A percentile compares a stretch with the other conserved stretches of the same genome.
Evolutionary conservation across 2,329 filamentous ascomycete genomes (phyloP).

Genomic region (Colletotrichum theobromicola): DNA sequence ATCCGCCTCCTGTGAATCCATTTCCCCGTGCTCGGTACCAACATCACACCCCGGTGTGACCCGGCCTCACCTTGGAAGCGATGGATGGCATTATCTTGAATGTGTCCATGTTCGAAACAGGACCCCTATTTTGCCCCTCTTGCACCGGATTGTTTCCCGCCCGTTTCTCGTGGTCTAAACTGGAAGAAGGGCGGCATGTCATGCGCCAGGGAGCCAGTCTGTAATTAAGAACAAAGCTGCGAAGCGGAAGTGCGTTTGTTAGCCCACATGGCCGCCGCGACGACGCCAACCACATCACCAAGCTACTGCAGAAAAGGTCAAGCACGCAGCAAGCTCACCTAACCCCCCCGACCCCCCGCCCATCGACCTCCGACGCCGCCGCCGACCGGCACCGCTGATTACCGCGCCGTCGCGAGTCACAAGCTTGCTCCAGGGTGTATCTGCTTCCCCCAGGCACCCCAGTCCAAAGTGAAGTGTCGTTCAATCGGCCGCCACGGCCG

Average conservation of each 20-base stretch:
- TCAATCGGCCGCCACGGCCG: neutral
- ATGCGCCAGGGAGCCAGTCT: neutral
- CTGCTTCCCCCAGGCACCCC: neutral
- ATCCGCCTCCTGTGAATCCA: neutral
- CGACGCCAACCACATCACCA: neutral
- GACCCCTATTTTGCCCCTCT: constrained; percentile 4
- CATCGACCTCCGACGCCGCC: neutral
- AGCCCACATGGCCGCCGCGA: neutral
- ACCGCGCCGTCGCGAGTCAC: neutral
- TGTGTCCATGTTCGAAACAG: neutral
- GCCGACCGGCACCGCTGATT: neutral
- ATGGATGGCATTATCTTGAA: neutral
- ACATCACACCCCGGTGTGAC: neutral
- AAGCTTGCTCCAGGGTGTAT: neutral
- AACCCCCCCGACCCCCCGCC: neutral
- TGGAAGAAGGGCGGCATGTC: neutral
- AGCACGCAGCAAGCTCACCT: neutral
- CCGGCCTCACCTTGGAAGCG: neutral
- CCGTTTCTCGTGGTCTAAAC: neutral
- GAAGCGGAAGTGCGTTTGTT: neutral
- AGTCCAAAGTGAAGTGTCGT: neutral
- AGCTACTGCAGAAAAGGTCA: neutral
- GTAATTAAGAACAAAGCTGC: neutral
- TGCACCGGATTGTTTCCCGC: neutral
- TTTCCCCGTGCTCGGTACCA: neutral